Percentiles rank a stretch among this genome's conserved stretches.
Evolutionary conservation across 2,329 filamentous ascomycete genomes (phyloP).

Genomic region (Neofusicoccum ribis): DNA sequence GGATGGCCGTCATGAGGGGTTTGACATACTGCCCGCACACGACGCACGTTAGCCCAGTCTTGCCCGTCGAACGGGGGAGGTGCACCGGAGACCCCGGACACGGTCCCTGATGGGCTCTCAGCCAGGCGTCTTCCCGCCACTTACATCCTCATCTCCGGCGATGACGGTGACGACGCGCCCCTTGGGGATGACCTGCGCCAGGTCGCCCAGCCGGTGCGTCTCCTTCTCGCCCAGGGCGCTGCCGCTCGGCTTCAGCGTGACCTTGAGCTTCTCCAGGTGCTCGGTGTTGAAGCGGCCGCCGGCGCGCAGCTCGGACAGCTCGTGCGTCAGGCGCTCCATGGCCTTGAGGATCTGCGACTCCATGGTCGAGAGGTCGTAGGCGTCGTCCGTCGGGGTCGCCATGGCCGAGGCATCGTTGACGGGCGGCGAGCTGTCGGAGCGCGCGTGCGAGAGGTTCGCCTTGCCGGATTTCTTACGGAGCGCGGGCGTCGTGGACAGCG

Average conservation of each 20-base stretch:
- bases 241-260: slow-evolving; percentile 44
- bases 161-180: slow-evolving; percentile 63
- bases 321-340: slow-evolving; percentile 59
- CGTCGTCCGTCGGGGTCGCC: slow-evolving; percentile 51
- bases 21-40: slow-evolving; percentile 51
- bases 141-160: slow-evolving; percentile 64
- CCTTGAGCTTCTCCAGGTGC: slow-evolving; percentile 60
- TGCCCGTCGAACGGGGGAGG: no score
- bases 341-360: slow-evolving; percentile 57
- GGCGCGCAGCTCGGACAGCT: slow-evolving; percentile 61
- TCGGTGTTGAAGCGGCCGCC: slow-evolving; percentile 65
- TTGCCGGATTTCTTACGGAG: slow-evolving; percentile 57
- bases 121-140: slow-evolving; percentile 26
- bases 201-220: slow-evolving; percentile 57
- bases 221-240: slow-evolving; percentile 38
- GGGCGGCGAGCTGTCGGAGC: slow-evolving; percentile 36
- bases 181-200: slow-evolving; percentile 68
- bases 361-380: slow-evolving; percentile 61
- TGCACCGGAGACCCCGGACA: no score
- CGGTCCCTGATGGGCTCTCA: no score
- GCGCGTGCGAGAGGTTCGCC: slow-evolving; percentile 43
- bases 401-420: slow-evolving; percentile 24
- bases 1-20: slow-evolving; percentile 55
- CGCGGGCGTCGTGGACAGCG: slow-evolving; percentile 45
- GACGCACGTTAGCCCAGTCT: no score